phyloP scores from a whole-genome alignment of 2,329 filamentous ascomycete genomes.

The Sporothrix curviconia region DNA sequence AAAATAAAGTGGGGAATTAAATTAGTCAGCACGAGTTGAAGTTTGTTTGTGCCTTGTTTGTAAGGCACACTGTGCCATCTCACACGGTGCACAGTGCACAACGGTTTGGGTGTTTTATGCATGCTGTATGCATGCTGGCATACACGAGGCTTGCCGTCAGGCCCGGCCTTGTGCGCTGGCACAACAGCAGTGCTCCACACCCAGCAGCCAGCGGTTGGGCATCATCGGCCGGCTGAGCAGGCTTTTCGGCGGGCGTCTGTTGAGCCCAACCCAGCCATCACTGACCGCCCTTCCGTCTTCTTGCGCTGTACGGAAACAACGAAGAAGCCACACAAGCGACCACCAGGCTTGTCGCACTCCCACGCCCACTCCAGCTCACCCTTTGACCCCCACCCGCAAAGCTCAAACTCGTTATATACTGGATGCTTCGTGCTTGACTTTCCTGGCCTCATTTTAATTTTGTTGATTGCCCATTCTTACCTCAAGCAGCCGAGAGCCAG shows the following conservation, averaged over 20 bases:
- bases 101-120: neutral
- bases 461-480: neutral
- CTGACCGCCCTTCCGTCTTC: no score
- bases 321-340: no score
- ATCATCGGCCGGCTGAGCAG: no score
- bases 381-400: conserved; percentile 1
- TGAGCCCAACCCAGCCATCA: no score
- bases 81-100: neutral
- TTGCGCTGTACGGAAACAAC: no score
- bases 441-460: neutral
- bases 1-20: neutral
- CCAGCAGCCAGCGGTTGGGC: no score
- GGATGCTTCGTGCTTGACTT: conserved; percentile 6
- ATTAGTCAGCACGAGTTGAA: neutral
- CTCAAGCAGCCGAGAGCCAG: neutral
- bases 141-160: no score
- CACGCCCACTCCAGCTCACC: neutral
- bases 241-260: no score
- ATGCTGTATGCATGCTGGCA: neutral
- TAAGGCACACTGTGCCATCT: neutral
- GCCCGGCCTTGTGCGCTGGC: neutral
- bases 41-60: neutral
- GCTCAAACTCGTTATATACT: conserved; percentile 10
- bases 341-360: conserved; percentile 20
- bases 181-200: conserved; percentile 15